Conservation (phyloP, 176 grass and related monocot genomes). For the Guadua angustifolia region DNA sequence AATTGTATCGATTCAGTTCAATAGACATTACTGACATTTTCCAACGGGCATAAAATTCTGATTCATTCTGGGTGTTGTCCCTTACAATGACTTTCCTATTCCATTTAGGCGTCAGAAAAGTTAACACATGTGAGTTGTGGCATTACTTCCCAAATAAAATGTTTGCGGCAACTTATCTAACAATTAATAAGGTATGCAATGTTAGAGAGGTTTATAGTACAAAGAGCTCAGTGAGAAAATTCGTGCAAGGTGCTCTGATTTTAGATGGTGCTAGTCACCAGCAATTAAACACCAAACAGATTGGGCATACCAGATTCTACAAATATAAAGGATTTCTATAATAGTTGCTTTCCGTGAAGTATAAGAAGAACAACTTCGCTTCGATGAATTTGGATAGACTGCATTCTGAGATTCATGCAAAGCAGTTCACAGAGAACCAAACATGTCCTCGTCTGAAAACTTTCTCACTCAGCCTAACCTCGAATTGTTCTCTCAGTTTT, state of each 20-base stretch:
- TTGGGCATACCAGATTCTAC: neutral
- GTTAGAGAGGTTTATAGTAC: neutral
- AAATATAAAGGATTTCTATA: neutral
- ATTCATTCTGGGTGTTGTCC: neutral
- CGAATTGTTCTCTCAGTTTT: neutral
- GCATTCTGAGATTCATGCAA: neutral
- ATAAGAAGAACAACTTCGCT: neutral
- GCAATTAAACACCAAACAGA: neutral
- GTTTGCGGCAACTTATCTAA: neutral
- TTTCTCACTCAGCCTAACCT: neutral
- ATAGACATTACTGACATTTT: neutral
- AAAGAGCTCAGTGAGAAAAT: neutral
- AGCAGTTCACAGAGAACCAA: neutral
- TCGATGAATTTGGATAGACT: neutral
- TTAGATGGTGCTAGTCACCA: neutral
- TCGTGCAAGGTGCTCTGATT: constrained; percentile 13
- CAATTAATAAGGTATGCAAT: neutral
- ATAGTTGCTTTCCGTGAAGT: neutral
- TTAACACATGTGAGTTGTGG: neutral
- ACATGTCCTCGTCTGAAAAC: neutral
- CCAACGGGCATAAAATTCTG: neutral
- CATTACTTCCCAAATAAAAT: constrained; percentile 1
- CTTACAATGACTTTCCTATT: constrained; percentile 18
- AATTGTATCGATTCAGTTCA: constrained; percentile 18
- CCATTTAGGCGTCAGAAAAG: neutral